phyloP scores from a whole-genome alignment of 371 early-diverging fungal genomes.

The Mucor racemosus region DNA sequence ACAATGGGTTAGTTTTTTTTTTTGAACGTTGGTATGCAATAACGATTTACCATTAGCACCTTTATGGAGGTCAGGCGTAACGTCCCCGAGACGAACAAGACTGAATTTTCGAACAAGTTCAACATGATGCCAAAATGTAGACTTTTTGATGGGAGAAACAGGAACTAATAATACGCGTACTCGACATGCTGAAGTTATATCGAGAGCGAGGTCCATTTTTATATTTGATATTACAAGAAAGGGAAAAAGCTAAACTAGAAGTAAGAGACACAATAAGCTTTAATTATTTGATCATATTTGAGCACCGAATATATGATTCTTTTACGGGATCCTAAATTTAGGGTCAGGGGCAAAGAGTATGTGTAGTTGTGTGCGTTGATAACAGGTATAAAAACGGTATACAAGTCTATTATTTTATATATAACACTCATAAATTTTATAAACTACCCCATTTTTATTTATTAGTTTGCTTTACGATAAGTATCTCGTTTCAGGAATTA shows the following conservation, averaged over 20 bases:
- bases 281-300: not conserved
- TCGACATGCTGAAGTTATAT: slow-evolving; percentile 66
- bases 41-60: slow-evolving; percentile 51
- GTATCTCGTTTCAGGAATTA: too few relatives aligned
- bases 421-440: too few relatives aligned
- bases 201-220: slow-evolving; percentile 54
- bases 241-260: not conserved
- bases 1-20: not conserved
- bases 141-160: slow-evolving; percentile 72
- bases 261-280: not conserved
- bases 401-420: too few relatives aligned
- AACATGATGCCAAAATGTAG: slow-evolving; percentile 73
- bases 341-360: too few relatives aligned
- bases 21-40: not conserved
- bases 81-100: slow-evolving; percentile 61
- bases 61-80: slow-evolving; percentile 64
- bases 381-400: too few relatives aligned
- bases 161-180: slow-evolving; percentile 79
- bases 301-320: not conserved
- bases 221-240: not conserved
- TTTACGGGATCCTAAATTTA: too few relatives aligned
- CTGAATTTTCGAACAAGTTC: slow-evolving; percentile 66
- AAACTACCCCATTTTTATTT: too few relatives aligned
- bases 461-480: too few relatives aligned
- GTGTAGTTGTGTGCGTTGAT: too few relatives aligned